Evolutionary conservation across 2,329 filamentous ascomycete genomes (phyloP).

Genomic region (Setomelanomma holmii): DNA sequence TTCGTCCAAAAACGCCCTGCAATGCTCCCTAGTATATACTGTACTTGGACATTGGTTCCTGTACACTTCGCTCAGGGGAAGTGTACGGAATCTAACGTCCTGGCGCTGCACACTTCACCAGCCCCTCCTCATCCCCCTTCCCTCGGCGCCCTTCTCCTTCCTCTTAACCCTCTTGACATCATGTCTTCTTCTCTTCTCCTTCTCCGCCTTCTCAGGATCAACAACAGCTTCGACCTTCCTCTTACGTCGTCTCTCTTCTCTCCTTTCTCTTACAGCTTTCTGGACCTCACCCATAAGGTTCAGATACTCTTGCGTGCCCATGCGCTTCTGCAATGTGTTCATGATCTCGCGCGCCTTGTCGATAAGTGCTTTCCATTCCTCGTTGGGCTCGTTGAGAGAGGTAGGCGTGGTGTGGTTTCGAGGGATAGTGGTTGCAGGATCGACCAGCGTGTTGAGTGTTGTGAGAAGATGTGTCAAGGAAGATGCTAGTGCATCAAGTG

Average conservation of each 20-base stretch:
- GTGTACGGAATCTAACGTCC: background rate
- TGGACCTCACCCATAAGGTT: constrained; percentile 74
- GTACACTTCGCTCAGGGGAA: too few relatives aligned
- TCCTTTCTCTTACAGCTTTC: constrained; percentile 72
- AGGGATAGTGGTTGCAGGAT: constrained; percentile 75
- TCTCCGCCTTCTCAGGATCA: constrained; percentile 76
- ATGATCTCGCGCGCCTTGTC: constrained; percentile 78
- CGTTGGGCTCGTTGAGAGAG: constrained; percentile 60
- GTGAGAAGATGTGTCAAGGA: constrained; percentile 71
- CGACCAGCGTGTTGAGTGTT: constrained; percentile 83
- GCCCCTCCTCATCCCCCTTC: constrained; percentile 73
- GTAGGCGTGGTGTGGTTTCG: constrained; percentile 71
- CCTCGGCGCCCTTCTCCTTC: constrained; percentile 78
- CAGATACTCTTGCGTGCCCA: constrained; percentile 84
- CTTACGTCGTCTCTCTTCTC: constrained; percentile 80
- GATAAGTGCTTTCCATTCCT: constrained; percentile 73
- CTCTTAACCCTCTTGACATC: constrained; percentile 62
- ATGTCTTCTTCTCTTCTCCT: constrained; percentile 77
- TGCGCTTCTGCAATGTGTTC: constrained; percentile 81
- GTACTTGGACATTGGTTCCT: too few relatives aligned
- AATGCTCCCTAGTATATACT: background rate
- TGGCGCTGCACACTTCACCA: constrained; percentile 57
- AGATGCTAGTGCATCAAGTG: constrained; percentile 63
- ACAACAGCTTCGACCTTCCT: constrained; percentile 86
- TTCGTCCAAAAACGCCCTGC: background rate